A percentile compares a stretch with the other conserved stretches of the same genome.
Conservation (phyloP, 2,329 filamentous ascomycete genomes). For the Bipolaris gigantea region DNA sequence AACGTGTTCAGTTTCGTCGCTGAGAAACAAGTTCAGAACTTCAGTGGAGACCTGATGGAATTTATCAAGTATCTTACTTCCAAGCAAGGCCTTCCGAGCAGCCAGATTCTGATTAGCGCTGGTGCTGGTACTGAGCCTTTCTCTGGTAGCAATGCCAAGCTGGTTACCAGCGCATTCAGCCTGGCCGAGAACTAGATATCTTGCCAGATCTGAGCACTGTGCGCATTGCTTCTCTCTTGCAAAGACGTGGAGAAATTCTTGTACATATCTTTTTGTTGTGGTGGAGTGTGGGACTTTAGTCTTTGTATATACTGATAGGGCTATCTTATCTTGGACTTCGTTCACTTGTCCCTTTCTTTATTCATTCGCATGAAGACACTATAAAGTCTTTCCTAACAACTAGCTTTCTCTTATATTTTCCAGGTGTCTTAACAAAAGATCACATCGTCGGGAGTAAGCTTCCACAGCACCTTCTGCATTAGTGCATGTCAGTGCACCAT, state of each 20-base stretch:
- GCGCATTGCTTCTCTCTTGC: not conserved
- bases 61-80: slow-evolving; percentile 61
- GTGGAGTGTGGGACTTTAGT: not conserved
- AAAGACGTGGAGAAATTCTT: not conserved
- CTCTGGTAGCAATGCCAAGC: slow-evolving; percentile 51
- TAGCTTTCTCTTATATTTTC: slow-evolving; percentile 11
- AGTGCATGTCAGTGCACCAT: slow-evolving; percentile 1
- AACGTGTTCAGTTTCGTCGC: slow-evolving; percentile 65
- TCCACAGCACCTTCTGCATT: slow-evolving; percentile 9
- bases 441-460: slow-evolving; percentile 41
- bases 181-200: slow-evolving; percentile 28
- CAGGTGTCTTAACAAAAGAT: not conserved
- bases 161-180: slow-evolving; percentile 49
- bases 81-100: slow-evolving; percentile 52
- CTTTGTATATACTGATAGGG: not conserved
- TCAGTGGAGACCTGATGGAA: slow-evolving; percentile 59
- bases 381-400: too few relatives aligned
- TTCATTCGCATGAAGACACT: too few relatives aligned
- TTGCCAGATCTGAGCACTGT: not conserved
- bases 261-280: not conserved
- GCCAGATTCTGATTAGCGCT: slow-evolving; percentile 58
- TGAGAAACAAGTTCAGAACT: slow-evolving; percentile 52
- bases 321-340: not conserved
- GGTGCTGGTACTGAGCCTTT: slow-evolving; percentile 62
- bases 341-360: too few relatives aligned